These are phyloP conservation scores for Akanthomyces lecanii DNA, from an alignment of 2,329 filamentous ascomycete genomes.

Conservation along the genomic window DNA sequence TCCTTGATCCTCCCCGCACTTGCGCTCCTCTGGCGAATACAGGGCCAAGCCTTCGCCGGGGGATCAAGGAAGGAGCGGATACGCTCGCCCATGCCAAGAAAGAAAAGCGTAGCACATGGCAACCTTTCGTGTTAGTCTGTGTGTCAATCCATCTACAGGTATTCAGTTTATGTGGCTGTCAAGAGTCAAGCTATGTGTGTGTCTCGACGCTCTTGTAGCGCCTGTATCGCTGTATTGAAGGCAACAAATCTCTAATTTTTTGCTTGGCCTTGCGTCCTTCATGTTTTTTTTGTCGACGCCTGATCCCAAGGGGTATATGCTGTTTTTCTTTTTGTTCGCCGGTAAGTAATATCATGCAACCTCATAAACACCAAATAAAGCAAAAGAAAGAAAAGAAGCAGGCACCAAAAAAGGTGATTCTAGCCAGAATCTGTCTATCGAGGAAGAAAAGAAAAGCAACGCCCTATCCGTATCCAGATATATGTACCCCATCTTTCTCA, in stretches of 20 bases:
- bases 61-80: not conserved
- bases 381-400: not conserved
- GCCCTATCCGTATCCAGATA: not conserved
- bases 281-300: not conserved
- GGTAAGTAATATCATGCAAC: not conserved
- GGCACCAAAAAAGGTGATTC: slow-evolving; percentile 6
- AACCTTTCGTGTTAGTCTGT: not conserved
- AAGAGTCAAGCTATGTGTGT: not conserved
- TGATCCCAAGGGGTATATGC: slow-evolving; percentile 9
- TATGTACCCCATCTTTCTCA: not conserved
- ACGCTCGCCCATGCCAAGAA: not conserved
- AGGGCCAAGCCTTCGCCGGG: not conserved
- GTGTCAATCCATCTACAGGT: not conserved
- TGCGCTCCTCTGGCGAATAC: not conserved
- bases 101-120: not conserved
- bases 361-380: slow-evolving; percentile 3
- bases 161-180: not conserved
- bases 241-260: not conserved
- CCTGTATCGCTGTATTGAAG: not conserved
- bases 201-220: not conserved
- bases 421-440: slow-evolving; percentile 16
- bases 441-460: not conserved
- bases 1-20: slow-evolving; percentile 3
- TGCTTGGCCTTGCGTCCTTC: not conserved
- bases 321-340: not conserved